These are phyloP conservation scores for Mycena sanguinolenta DNA, from an alignment of 768 basidiomycete species.

Conservation along the genomic window DNA sequence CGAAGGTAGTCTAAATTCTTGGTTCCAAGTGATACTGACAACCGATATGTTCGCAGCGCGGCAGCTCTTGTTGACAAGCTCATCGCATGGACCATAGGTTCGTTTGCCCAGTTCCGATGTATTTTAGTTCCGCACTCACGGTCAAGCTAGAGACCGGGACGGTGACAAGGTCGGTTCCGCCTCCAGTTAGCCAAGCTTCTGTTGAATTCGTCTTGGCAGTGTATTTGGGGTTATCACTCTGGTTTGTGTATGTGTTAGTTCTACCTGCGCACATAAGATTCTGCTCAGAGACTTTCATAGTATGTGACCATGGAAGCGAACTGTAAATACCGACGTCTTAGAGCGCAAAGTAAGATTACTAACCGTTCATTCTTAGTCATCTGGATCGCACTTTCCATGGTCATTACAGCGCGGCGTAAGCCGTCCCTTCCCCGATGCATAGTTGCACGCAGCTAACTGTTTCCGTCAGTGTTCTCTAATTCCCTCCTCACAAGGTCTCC, in stretches of 20 bases:
- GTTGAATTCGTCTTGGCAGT: not conserved
- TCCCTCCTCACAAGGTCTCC: not conserved
- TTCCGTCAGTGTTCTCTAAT: constrained; percentile 3
- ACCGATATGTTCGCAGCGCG: not conserved
- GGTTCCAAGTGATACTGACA: no score
- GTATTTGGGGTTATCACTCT: not conserved
- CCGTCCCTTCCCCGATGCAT: not conserved
- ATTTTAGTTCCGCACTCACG: not conserved
- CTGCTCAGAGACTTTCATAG: not conserved
- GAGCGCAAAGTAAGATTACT: not conserved
- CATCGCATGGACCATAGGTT: constrained; percentile 13
- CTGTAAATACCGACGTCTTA: not conserved
- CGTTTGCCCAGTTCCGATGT: not conserved
- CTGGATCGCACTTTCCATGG: not conserved
- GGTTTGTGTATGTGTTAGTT: not conserved
- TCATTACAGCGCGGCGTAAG: not conserved
- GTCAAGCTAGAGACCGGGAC: not conserved
- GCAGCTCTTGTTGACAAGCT: constrained; percentile 11
- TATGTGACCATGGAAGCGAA: not conserved
- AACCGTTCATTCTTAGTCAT: not conserved
- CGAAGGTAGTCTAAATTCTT: not conserved
- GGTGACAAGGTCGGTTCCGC: not conserved
- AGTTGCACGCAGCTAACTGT: not conserved
- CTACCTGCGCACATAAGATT: not conserved
- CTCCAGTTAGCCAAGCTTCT: no score